Evolutionary conservation across 345 rosid species (phyloP), one percentile per base, ranked within the genome.

Genomic region (Sonneratia caseolaris): DNA sequence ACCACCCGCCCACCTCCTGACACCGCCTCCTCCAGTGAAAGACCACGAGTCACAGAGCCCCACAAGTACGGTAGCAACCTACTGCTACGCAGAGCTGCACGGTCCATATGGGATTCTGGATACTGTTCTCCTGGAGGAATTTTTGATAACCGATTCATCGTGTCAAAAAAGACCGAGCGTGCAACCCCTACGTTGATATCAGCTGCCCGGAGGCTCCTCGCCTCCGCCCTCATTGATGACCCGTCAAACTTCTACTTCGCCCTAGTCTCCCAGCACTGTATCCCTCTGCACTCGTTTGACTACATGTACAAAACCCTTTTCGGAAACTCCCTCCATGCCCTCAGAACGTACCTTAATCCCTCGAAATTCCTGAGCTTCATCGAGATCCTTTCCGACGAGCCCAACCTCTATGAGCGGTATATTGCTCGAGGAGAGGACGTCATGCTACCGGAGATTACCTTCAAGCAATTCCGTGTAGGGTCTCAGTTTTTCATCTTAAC

Each of bases 401-500:
- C 94, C 0, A 83, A 86, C 70, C 79, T 93, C 14, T 81, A 71
- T 12, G 87, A 82, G 27, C 83, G 97, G 0, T 93, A 89, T 84
- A 70, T 35, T 36, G 93, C 97, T 0, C 78, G 97, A 6, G 98
- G 98, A 0, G 75, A 79, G 10, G 22, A 72, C 66, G 82, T 61
- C 57, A 86, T 93, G 97, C 66, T 88, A 0, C 97, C 98, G 0
- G 97, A 91, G 71, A 78, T 93, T 10, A 75, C 79, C 2, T 89
- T 79, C 76, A 78, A 83, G 56, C 77, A 79, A 35, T 93, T 93
- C 75, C 74, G 94, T 35, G 94, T 86, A 2, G 97, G 98, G 66
- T 93, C 97, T n/a, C 96, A 91, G 51, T 93, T 93, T 74, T 91
- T 91, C 77, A 79, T 89, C 7, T 47, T 93, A 16, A 85, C 91